Conservation (phyloP, 2,329 filamentous ascomycete genomes). For the Ascochyta fabae region DNA sequence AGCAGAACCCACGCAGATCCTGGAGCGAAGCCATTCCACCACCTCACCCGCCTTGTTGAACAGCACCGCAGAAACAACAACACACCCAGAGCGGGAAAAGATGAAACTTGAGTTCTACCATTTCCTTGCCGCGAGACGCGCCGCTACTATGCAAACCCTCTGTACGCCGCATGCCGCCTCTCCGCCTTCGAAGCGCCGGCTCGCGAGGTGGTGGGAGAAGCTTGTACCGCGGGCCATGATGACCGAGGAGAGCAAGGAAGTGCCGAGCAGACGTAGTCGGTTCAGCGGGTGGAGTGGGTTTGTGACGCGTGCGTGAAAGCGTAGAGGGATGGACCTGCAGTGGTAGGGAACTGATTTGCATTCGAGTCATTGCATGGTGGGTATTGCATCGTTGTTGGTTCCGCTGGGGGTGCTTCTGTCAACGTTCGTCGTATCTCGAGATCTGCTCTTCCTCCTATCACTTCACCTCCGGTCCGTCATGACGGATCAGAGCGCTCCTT, state of each 20-base stretch:
- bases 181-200: background rate
- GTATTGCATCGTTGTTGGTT: no score
- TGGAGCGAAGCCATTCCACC: background rate
- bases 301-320: background rate
- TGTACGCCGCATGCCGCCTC: background rate
- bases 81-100: background rate
- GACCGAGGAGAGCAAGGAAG: background rate
- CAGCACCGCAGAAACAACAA: no score
- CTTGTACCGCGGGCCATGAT: background rate
- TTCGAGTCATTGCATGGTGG: no score
- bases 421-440: no score
- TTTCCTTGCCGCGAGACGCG: conserved; percentile 15
- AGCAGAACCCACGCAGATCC: background rate
- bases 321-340: no score
- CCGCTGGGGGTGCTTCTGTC: no score
- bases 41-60: no score
- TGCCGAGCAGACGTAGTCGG: background rate
- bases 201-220: background rate
- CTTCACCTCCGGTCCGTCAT: background rate
- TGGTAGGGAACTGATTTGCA: no score
- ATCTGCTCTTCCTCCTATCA: no score
- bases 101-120: conserved; percentile 17
- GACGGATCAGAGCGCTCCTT: background rate
- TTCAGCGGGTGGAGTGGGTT: background rate
- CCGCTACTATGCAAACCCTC: background rate